These are phyloP conservation scores for Tylopilus sp. DNA, from an alignment of 1,284 basidiomycete species.

Conservation along the genomic window DNA sequence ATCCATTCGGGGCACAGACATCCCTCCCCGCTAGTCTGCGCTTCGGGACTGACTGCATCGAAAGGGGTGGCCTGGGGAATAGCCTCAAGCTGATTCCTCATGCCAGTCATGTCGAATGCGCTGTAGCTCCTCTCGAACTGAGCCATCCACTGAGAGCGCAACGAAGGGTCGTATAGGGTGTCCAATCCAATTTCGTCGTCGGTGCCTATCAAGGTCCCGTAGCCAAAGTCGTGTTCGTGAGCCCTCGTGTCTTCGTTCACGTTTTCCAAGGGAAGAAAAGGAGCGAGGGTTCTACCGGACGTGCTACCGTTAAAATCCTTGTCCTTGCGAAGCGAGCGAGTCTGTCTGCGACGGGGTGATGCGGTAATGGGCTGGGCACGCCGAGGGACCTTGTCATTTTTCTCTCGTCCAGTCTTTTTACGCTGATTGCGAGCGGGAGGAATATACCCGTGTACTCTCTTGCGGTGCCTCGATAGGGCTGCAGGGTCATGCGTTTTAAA, in stretches of 20 bases:
- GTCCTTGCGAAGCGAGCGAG: background rate
- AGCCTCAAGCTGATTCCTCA: background rate
- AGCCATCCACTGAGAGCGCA: slow-evolving; percentile 15
- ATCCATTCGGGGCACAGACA: slow-evolving; percentile 30
- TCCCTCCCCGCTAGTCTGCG: slow-evolving; percentile 1
- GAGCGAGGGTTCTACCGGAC: background rate
- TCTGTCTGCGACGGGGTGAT: background rate
- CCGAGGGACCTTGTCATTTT: background rate
- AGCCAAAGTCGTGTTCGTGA: background rate
- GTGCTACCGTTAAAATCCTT: background rate
- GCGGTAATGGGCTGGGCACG: background rate
- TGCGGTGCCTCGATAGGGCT: slow-evolving; percentile 28
- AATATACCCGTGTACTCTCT: slow-evolving; percentile 23
- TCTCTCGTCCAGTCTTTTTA: background rate
- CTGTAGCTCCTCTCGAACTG: slow-evolving; percentile 10
- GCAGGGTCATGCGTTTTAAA: slow-evolving; percentile 31
- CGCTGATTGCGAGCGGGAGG: slow-evolving; percentile 7
- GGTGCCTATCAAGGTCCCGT: background rate
- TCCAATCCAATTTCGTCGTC: slow-evolving; percentile 1
- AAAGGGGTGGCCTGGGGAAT: background rate
- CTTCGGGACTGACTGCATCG: background rate
- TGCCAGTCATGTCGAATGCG: background rate
- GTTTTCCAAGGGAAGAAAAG: background rate
- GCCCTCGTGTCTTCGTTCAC: background rate
- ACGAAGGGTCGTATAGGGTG: slow-evolving; percentile 4